phyloP scores from a whole-genome alignment of 169 alveolate species.

The Besnoitia besnoiti region DNA sequence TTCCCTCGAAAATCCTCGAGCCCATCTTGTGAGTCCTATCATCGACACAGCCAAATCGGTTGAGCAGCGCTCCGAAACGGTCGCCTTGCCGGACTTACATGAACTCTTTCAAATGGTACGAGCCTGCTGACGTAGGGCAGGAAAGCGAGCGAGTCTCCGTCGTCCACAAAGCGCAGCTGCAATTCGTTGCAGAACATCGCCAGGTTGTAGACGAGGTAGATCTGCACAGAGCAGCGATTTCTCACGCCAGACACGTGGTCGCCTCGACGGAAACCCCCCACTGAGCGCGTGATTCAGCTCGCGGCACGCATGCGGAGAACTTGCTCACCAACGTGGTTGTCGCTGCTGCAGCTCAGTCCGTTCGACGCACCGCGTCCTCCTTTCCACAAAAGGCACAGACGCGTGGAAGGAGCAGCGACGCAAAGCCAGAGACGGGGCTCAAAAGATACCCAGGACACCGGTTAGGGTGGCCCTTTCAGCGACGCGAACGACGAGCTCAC shows the following conservation, averaged over 20 bases:
- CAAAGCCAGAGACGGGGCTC: too few species aligned
- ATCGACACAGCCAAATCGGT: background rate
- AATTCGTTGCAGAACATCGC: conserved; percentile 58
- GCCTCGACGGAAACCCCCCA: too few species aligned
- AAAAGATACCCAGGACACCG: too few species aligned
- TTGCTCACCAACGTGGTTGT: background rate
- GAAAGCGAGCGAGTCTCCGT: conserved; percentile 46
- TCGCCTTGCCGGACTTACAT: background rate
- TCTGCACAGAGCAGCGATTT: conserved; percentile 6
- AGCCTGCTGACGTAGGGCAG: conserved; percentile 36
- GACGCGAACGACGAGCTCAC: background rate
- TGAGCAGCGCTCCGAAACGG: background rate
- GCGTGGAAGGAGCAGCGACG: too few species aligned
- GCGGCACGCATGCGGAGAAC: background rate
- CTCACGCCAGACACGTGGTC: background rate
- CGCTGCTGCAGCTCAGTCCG: too few species aligned
- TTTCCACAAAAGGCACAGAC: too few species aligned
- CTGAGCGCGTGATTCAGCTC: too few species aligned
- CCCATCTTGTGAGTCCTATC: too few species aligned
- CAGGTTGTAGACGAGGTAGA: conserved; percentile 44
- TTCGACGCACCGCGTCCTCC: too few species aligned
- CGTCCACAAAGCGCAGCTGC: conserved; percentile 52
- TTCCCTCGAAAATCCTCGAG: too few species aligned
- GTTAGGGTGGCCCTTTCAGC: too few species aligned
- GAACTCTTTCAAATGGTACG: conserved; percentile 39